Evolutionary conservation across 163 green algal species (phyloP), one percentile per base, ranked within the genome.

Genomic region (Coccomyxa subellipsoidea): DNA sequence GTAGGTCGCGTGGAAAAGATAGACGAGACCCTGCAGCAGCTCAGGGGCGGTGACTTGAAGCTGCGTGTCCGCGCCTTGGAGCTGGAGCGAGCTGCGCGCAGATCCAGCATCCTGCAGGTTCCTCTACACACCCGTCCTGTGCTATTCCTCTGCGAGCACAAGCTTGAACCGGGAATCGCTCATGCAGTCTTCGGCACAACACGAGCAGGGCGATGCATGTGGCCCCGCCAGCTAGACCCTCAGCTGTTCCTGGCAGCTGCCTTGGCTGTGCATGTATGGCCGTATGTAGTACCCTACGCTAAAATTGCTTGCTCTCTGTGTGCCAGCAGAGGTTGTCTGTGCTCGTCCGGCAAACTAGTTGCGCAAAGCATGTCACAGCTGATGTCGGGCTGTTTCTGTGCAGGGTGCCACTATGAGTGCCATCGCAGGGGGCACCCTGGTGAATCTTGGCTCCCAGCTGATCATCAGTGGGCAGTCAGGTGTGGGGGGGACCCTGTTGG

Each of bases 381-480:
- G 5, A 73, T 73, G 18, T 35, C 21, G 32, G 66, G 66, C 29
- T 59, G 66, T 36, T 27, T 0, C n/a, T 73, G 8, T 73, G 84
- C 94, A 98, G 87, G 38, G 90, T 15, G 90, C 91, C 4, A 97
- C 94, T 7, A 78, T 97, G 2, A 87, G 95, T 80, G 82, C 84
- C 8, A 84, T 97, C 12, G 88, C 81, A 29, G 82, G 78, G 31
- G 85, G 94, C 39, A 92, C 89, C 6, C 35, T 83, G 69, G 35
- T 85, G 29, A 73, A 85, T 38, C 36, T 95, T 32, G 94, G 91
- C n/a, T 90, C 87, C 0, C 90, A 91, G 84, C 84, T 97, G 54
- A 89, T 86, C 0, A 77, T 96, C 53, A 53, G 81, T 29, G 88
- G 85, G 0, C 78, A 83, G 39, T 10, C 32, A 25, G 40, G 31